A percentile compares a stretch with the other conserved stretches of the same genome.
Conservation (phyloP, 805 yeast genomes). For the Metschnikowia hibisci region DNA sequence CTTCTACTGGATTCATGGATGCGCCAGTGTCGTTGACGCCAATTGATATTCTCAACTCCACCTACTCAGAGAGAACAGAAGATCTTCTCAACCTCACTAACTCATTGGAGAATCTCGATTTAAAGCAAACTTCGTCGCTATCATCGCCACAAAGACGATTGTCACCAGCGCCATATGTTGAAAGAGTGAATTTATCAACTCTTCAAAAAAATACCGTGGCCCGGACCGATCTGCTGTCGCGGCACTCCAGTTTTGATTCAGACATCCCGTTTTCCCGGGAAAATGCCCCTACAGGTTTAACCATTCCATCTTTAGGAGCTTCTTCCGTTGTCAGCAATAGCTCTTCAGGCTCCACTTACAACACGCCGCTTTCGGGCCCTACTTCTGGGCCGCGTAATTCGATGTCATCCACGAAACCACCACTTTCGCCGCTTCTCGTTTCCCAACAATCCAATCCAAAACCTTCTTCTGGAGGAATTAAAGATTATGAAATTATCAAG, state of each 20-base stretch:
- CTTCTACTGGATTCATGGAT: background rate
- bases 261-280: constrained; percentile 12
- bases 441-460: constrained; percentile 55
- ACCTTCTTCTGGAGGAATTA: constrained; percentile 63
- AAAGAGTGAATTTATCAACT: constrained; percentile 55
- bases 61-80: constrained; percentile 13
- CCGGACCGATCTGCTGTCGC: constrained; percentile 13
- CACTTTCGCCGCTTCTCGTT: constrained; percentile 74
- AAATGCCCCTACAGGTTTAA: constrained; percentile 6
- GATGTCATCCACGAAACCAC: constrained; percentile 44
- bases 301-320: constrained; percentile 7
- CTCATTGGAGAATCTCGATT: constrained; percentile 27
- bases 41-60: constrained; percentile 1
- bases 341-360: constrained; percentile 17
- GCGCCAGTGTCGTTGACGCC: constrained; percentile 1
- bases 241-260: constrained; percentile 15
- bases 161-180: constrained; percentile 48
- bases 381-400: constrained; percentile 7
- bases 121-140: constrained; percentile 22
- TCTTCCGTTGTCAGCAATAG: constrained; percentile 17
- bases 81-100: constrained; percentile 13
- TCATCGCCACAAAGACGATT: constrained; percentile 56
- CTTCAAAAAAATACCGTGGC: constrained; percentile 49
- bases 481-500: constrained; percentile 84
- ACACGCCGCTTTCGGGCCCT: constrained; percentile 2